Conservation (phyloP, 257 asterid genomes). For the Solanum gracilifrons region DNA sequence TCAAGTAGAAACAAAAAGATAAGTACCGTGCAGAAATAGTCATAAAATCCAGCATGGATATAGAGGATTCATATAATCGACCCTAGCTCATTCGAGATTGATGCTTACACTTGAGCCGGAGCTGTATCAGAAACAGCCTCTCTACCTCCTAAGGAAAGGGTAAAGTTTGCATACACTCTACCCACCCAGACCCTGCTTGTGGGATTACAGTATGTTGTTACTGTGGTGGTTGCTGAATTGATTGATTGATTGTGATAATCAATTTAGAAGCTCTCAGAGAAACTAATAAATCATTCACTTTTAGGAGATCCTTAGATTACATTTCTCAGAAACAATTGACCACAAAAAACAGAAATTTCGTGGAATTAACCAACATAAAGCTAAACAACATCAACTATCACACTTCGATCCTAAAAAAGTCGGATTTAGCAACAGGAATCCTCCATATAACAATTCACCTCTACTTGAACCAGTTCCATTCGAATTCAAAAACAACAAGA, state of each 20-base stretch:
- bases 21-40: background rate
- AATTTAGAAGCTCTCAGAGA: background rate
- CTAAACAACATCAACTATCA: background rate
- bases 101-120: background rate
- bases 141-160: background rate
- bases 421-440: background rate
- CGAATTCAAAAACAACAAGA: background rate
- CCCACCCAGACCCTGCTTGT: background rate
- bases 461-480: background rate
- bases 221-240: background rate
- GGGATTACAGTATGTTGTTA: background rate
- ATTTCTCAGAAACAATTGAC: background rate
- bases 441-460: background rate
- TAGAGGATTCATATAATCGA: background rate
- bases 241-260: background rate
- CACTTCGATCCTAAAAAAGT: background rate
- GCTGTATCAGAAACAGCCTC: background rate
- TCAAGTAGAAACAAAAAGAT: background rate
- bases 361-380: background rate
- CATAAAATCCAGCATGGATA: background rate
- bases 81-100: background rate
- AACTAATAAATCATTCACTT: background rate
- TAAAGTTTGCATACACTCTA: background rate
- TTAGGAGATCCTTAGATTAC: background rate
- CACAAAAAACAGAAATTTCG: background rate